Conservation (phyloP, 805 yeast species). For the Candida vaughaniae region DNA sequence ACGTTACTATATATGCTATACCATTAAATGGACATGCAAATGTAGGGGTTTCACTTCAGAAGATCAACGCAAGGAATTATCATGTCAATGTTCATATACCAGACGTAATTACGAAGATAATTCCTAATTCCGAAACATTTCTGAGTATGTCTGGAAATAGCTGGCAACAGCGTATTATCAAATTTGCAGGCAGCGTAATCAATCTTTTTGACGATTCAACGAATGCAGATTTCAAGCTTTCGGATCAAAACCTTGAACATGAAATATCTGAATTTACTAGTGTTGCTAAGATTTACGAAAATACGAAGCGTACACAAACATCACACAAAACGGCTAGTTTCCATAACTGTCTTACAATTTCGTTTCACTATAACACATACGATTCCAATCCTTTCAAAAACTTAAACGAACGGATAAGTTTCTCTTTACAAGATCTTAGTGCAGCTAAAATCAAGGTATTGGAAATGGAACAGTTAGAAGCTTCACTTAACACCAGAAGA, state of each 20-base stretch:
- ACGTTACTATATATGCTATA: conserved; percentile 32
- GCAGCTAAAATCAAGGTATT: conserved; percentile 22
- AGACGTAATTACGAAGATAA: conserved; percentile 35
- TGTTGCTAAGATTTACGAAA: no score
- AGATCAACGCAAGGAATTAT: conserved; percentile 34
- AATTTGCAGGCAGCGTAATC: conserved; percentile 10
- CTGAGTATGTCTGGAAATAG: conserved; percentile 6
- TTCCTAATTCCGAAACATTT: conserved; percentile 27
- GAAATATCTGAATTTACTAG: conserved; percentile 16
- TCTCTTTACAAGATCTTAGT: conserved; percentile 30
- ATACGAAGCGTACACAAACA: no score
- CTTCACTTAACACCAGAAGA: conserved; percentile 26
- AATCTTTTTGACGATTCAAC: conserved; percentile 18
- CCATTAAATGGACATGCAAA: conserved; percentile 12
- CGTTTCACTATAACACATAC: conserved; percentile 33
- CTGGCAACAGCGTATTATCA: neutral
- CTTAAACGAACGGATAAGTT: conserved; percentile 19
- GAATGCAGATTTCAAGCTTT: conserved; percentile 14
- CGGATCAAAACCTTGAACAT: conserved; percentile 18
- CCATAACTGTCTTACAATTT: conserved; percentile 39
- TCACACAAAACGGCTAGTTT: neutral
- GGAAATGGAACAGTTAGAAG: conserved; percentile 22
- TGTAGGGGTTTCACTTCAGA: conserved; percentile 38
- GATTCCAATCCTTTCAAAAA: conserved; percentile 32
- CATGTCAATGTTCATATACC: conserved; percentile 41